These are phyloP conservation scores for Sisymbrium altissimum DNA, from an alignment of 345 rosid species.

Conservation along the genomic window DNA sequence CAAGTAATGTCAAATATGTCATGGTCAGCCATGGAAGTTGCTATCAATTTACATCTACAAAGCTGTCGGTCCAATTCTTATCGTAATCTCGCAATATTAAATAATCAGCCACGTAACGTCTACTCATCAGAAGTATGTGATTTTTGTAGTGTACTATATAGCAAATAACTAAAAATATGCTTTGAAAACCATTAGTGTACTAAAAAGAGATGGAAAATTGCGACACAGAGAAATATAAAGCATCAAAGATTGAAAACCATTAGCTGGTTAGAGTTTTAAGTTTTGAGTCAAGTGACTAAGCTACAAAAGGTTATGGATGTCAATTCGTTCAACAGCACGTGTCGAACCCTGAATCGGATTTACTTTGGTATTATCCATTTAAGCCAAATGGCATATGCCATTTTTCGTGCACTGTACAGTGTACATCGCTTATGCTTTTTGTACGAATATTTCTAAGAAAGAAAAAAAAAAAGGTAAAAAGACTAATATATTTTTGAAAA, in stretches of 20 bases:
- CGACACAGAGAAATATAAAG: background rate
- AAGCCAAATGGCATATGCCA: conserved; percentile 26
- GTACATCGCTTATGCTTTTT: conserved; percentile 4
- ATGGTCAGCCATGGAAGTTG: conserved; percentile 9
- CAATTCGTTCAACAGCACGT: background rate
- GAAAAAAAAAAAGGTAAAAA: too few species aligned
- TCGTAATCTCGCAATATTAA: conserved; percentile 1
- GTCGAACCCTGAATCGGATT: background rate
- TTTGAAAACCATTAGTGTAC: too few species aligned
- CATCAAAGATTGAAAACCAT: background rate
- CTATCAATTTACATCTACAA: background rate
- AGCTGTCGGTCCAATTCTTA: conserved; percentile 34
- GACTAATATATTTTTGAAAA: background rate
- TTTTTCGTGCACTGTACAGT: conserved; percentile 5
- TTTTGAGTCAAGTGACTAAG: background rate
- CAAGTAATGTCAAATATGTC: conserved; percentile 23
- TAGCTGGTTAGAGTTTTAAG: background rate
- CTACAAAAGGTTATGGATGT: background rate
- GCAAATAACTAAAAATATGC: background rate
- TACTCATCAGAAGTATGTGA: background rate
- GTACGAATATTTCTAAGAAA: background rate
- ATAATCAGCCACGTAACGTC: background rate
- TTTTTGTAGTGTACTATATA: background rate
- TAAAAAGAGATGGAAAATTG: background rate
- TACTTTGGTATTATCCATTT: conserved; percentile 23